Conservation (phyloP, 169 alveolate genomes). For the Plasmodium ovale region DNA sequence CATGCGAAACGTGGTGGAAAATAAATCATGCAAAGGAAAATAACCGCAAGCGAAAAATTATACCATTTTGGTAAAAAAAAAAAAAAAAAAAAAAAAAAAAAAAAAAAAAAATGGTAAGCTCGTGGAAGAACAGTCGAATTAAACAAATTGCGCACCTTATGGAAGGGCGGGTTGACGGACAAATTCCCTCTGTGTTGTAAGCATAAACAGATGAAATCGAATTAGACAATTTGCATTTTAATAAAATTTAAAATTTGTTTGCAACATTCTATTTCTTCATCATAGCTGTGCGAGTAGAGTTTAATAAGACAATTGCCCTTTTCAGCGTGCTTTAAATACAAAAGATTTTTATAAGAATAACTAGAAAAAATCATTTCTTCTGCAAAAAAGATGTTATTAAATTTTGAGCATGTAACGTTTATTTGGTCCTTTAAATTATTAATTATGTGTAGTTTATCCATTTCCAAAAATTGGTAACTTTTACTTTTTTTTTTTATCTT, state of each 20-base stretch:
- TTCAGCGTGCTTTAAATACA: slow-evolving; percentile 33
- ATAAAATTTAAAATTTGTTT: slow-evolving; percentile 28
- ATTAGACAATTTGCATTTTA: too few relatives aligned
- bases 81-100: too few relatives aligned
- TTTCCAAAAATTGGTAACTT: slow-evolving; percentile 43
- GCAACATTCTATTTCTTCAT: slow-evolving; percentile 43
- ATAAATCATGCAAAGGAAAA: too few relatives aligned
- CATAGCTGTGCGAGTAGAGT: slow-evolving; percentile 24
- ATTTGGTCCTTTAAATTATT: slow-evolving; percentile 47
- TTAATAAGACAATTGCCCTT: slow-evolving; percentile 23
- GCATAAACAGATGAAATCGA: neutral
- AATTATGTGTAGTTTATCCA: slow-evolving; percentile 8
- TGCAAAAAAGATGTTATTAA: slow-evolving; percentile 24
- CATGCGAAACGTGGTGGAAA: too few relatives aligned
- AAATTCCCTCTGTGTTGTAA: neutral
- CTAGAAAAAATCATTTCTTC: slow-evolving; percentile 56
- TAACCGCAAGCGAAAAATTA: too few relatives aligned
- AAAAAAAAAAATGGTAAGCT: too few relatives aligned
- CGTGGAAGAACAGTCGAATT: too few relatives aligned
- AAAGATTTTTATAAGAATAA: slow-evolving; percentile 22
- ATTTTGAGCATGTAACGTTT: slow-evolving; percentile 18
- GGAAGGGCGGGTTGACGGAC: too few relatives aligned
- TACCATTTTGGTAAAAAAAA: too few relatives aligned
- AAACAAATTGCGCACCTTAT: too few relatives aligned
- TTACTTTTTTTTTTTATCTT: neutral